Evolutionary conservation across 805 yeast species (phyloP).

Genomic region (Candida awuae): DNA sequence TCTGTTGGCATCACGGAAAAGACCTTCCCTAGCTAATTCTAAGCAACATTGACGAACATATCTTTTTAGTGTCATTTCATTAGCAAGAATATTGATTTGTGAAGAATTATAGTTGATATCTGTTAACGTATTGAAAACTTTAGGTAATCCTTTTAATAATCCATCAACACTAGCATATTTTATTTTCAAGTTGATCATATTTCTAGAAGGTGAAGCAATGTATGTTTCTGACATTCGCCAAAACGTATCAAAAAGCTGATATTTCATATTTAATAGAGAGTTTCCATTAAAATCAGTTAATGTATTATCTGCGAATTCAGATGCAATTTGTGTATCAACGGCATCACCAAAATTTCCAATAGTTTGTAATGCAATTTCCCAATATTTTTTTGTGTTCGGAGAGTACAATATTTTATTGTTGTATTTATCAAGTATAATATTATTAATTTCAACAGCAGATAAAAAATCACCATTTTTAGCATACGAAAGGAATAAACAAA

Average conservation of each 20-base stretch:
- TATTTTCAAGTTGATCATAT: constrained; percentile 17
- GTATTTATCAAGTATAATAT: constrained; percentile 20
- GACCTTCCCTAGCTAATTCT: constrained; percentile 15
- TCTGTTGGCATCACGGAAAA: constrained; percentile 24
- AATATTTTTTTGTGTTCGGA: constrained; percentile 11
- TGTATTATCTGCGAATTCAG: constrained; percentile 12
- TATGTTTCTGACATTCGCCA: constrained; percentile 18
- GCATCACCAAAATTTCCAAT: constrained; percentile 20
- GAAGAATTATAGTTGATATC: constrained; percentile 12
- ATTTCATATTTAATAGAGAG: constrained; percentile 11
- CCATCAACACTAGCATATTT: constrained; percentile 20
- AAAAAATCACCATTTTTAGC: constrained; percentile 23
- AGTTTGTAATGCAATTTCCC: constrained; percentile 22
- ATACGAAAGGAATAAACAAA: constrained; percentile 25
- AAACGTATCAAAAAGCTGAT: constrained; percentile 19
- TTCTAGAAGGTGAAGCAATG: constrained; percentile 16
- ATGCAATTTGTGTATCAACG: constrained; percentile 16
- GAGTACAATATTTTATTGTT: neutral
- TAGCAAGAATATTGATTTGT: constrained; percentile 14
- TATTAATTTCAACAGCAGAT: constrained; percentile 23
- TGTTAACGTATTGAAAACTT: constrained; percentile 10
- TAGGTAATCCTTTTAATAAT: constrained; percentile 19
- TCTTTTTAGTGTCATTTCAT: constrained; percentile 16
- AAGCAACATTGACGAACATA: constrained; percentile 20
- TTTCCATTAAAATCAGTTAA: neutral